Percentiles rank a stretch among this genome's conserved stretches.
phyloP scores from a whole-genome alignment of 2,329 filamentous ascomycete genomes.

The Colletotrichum scovillei region DNA sequence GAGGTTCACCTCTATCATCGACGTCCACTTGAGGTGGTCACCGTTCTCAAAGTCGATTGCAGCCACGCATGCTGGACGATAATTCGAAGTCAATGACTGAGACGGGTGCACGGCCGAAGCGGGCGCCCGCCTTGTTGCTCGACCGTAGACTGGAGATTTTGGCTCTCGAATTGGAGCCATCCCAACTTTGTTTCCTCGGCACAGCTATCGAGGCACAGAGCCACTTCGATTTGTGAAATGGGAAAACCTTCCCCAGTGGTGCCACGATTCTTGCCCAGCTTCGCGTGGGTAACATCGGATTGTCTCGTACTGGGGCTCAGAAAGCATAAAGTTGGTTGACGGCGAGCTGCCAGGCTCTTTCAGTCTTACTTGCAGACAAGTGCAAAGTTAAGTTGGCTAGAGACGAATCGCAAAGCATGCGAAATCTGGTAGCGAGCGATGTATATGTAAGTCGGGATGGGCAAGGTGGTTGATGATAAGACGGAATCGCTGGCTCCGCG shows the following conservation, averaged over 20 bases:
- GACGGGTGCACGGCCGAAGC: too few species aligned
- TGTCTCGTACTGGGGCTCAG: too few species aligned
- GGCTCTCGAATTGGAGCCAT: background rate
- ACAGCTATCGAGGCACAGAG: background rate
- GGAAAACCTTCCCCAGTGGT: background rate
- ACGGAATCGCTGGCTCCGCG: background rate
- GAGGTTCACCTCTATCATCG: too few species aligned
- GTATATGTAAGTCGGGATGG: background rate
- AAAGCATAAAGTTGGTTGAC: too few species aligned
- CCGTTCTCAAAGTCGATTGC: background rate
- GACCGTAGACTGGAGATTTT: background rate
- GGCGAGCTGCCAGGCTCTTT: too few species aligned
- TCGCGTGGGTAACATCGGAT: too few species aligned
- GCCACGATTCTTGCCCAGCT: background rate
- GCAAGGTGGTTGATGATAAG: background rate
- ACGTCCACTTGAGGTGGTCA: background rate
- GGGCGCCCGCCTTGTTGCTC: too few species aligned
- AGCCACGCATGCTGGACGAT: too few species aligned
- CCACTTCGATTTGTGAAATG: background rate
- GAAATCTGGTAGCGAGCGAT: background rate
- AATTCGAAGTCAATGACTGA: too few species aligned
- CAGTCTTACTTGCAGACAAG: too few species aligned
- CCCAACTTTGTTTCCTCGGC: background rate
- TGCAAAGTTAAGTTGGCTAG: too few species aligned
- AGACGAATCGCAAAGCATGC: too few species aligned